Evolutionary conservation across 73 alveolate species (phyloP), one percentile per base, ranked within the genome.

Genomic region (Durusdinium trenchii): DNA sequence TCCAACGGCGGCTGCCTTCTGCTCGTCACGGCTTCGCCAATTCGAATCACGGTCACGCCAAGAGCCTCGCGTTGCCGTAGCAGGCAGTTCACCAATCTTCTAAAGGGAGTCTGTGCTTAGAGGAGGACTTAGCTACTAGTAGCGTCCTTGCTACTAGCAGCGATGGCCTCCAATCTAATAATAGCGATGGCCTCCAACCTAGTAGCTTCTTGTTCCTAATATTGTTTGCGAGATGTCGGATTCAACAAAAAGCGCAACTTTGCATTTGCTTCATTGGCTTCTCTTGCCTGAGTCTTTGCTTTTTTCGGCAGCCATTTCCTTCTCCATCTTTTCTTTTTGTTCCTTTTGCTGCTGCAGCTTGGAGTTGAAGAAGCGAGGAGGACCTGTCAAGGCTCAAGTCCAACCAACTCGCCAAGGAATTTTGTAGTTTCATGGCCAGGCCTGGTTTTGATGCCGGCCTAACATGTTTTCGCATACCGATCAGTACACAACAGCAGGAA

Each of bases 41-140:
- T 83, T 83, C n/a, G 96, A 61, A 75, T 91, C 97, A 6, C 97
- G 97, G 97, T 91, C 97, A 23, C 97, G 97, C 97, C 97, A 91
- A 48, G 92, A 81, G 96, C 96, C 96, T 89, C 84, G 40, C 28
- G 90, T 30, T n/a, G n/a, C n/a, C n/a, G n/a, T n/a, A n/a, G n/a
- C n/a, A n/a, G n/a, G n/a, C n/a, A n/a, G n/a, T n/a, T n/a, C n/a
- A n/a, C n/a, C n/a, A n/a, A n/a, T n/a, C n/a, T n/a, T n/a, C n/a
- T n/a, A n/a, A n/a, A n/a, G n/a, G n/a, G n/a, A n/a, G n/a, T n/a
- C n/a, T n/a, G n/a, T n/a, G n/a, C n/a, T n/a, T n/a, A n/a, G n/a
- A n/a, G n/a, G n/a, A n/a, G n/a, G n/a, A n/a, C n/a, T n/a, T n/a
- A n/a, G n/a, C n/a, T n/a, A n/a, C n/a, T n/a, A n/a, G n/a, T n/a